Percentiles rank a stretch among this genome's conserved stretches.
Conservation (phyloP, 768 basidiomycete genomes). For the Ramaria sp. region DNA sequence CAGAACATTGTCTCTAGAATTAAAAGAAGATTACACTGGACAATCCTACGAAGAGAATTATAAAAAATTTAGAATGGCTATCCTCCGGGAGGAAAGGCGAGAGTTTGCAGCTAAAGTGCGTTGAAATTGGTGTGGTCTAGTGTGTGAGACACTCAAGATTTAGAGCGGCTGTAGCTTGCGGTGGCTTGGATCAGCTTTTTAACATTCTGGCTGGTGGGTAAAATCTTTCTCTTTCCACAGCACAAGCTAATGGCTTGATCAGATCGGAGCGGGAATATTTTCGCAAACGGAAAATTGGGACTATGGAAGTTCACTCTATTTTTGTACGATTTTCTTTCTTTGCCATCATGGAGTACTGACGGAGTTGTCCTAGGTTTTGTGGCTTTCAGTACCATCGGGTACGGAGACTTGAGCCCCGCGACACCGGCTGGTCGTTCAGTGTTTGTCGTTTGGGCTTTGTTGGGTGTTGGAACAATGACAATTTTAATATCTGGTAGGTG, state of each 20-base stretch:
- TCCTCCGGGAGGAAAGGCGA: slow-evolving; percentile 27
- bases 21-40: not conserved
- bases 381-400: slow-evolving; percentile 63
- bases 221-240: not conserved
- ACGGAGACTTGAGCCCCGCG: slow-evolving; percentile 47
- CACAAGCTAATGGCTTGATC: not conserved
- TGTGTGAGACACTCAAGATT: not conserved
- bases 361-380: slow-evolving; percentile 41
- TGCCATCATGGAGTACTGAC: not conserved
- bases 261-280: slow-evolving; percentile 66
- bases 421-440: slow-evolving; percentile 65
- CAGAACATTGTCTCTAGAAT: slow-evolving; percentile 2
- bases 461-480: slow-evolving; percentile 70
- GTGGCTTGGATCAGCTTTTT: slow-evolving; percentile 55
- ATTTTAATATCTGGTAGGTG: slow-evolving; percentile 53
- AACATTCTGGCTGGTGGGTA: slow-evolving; percentile 64
- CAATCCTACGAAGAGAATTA: slow-evolving; percentile 11
- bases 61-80: slow-evolving; percentile 11
- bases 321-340: slow-evolving; percentile 37
- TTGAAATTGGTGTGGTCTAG: not conserved
- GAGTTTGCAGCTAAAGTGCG: slow-evolving; percentile 47
- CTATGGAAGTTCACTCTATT: slow-evolving; percentile 56
- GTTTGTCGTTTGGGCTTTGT: slow-evolving; percentile 69
- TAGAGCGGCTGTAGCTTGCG: slow-evolving; percentile 19
- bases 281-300: slow-evolving; percentile 58